phyloP scores from a whole-genome alignment of 176 grass and related monocot species.

The Aegilops sharonensis region DNA sequence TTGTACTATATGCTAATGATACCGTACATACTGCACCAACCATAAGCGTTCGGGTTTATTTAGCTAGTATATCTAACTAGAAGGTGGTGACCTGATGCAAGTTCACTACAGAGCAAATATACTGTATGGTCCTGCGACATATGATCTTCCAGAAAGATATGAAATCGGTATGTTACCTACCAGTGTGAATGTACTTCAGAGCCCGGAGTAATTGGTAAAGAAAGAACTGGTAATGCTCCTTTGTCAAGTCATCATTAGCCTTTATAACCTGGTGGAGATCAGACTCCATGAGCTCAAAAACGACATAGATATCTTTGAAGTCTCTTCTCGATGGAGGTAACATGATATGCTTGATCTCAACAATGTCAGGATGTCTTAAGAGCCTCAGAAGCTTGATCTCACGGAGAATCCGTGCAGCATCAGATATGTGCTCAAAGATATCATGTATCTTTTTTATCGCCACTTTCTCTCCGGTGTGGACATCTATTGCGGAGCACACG shows the following conservation, averaged over 20 bases:
- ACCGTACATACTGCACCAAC: slow-evolving; percentile 2
- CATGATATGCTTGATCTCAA: slow-evolving; percentile 99
- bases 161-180: slow-evolving; percentile 30
- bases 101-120: slow-evolving; percentile 6
- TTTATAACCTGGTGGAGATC: slow-evolving; percentile 99
- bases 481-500: slow-evolving; percentile 91
- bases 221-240: slow-evolving; percentile 99
- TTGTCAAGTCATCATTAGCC: slow-evolving; percentile 96
- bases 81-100: slow-evolving; percentile 4
- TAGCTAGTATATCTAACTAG: slow-evolving; percentile 1
- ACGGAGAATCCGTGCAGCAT: slow-evolving; percentile 91
- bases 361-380: slow-evolving; percentile 96
- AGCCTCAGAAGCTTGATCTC: slow-evolving; percentile 97
- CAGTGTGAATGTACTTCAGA: slow-evolving; percentile 98
- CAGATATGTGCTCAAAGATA: slow-evolving; percentile 98
- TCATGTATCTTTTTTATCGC: slow-evolving; percentile 99
- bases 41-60: background rate
- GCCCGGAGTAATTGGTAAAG: slow-evolving; percentile 95
- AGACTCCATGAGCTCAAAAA: slow-evolving; percentile 99
- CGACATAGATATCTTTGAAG: slow-evolving; percentile 99
- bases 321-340: slow-evolving; percentile 89
- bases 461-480: slow-evolving; percentile 89
- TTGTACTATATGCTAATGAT: background rate
- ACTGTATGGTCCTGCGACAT: background rate
- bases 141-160: background rate